Conservation (phyloP, 2,329 filamentous ascomycete species). For the Cucurbitaria berberidis region DNA sequence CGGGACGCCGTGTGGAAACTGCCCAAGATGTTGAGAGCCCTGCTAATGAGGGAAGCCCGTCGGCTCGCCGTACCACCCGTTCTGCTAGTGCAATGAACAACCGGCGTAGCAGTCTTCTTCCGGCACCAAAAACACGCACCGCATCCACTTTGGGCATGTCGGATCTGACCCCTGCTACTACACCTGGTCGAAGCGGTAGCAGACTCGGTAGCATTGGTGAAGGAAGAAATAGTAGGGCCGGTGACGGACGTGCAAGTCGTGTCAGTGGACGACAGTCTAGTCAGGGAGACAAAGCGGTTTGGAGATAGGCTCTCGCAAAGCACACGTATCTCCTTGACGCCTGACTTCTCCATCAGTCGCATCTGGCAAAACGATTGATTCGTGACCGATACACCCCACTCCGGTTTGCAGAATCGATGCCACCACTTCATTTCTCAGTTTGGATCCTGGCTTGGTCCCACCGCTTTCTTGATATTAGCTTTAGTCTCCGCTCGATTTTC, state of each 20-base stretch:
- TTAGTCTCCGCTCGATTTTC: slow-evolving; percentile 8
- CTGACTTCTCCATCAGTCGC: background rate
- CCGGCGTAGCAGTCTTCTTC: slow-evolving; percentile 40
- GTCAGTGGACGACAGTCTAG: slow-evolving; percentile 33
- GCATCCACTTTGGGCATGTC: slow-evolving; percentile 27
- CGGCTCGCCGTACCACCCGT: slow-evolving; percentile 31
- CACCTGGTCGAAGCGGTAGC: slow-evolving; percentile 29
- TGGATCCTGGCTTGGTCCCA: slow-evolving; percentile 26
- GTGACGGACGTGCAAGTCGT: slow-evolving; percentile 32
- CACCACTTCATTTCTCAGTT: slow-evolving; percentile 13
- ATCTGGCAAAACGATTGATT: no score
- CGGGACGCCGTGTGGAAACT: slow-evolving; percentile 31
- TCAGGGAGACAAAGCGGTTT: slow-evolving; percentile 26
- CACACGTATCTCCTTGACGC: slow-evolving; percentile 11
- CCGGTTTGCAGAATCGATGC: background rate
- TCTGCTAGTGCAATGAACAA: slow-evolving; percentile 39
- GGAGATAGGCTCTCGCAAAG: slow-evolving; percentile 32
- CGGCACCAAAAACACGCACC: slow-evolving; percentile 36
- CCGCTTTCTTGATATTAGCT: slow-evolving; percentile 17
- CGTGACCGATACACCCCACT: background rate
- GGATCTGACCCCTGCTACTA: slow-evolving; percentile 10
- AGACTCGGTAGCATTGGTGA: slow-evolving; percentile 33
- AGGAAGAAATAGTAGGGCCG: slow-evolving; percentile 27
- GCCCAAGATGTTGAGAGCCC: slow-evolving; percentile 26
- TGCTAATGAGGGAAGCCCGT: slow-evolving; percentile 38